Percentiles rank a stretch among this genome's conserved stretches.
phyloP scores from a whole-genome alignment of 495 filamentous ascomycete genomes.

The Trichoderma gamsii region DNA sequence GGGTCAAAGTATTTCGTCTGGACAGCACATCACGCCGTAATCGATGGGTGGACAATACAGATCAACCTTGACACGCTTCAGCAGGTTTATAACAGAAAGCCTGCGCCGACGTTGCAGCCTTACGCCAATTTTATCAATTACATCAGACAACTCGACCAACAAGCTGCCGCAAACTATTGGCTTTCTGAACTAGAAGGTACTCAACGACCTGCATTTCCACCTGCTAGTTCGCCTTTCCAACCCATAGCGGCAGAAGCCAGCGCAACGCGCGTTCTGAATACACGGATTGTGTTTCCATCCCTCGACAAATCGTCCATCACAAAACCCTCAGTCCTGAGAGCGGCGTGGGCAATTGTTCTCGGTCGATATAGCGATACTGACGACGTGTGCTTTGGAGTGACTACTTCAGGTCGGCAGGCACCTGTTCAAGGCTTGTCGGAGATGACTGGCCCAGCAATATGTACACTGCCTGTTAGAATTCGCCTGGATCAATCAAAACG shows the following conservation, averaged over 20 bases:
- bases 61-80: not conserved
- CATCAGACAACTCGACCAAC: not conserved
- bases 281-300: not conserved
- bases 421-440: not conserved
- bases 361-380: not conserved
- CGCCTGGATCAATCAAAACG: not conserved
- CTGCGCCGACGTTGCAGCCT: constrained; percentile 25
- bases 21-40: not conserved
- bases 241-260: not conserved
- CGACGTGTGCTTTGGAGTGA: not conserved
- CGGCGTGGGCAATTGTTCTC: not conserved
- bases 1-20: not conserved
- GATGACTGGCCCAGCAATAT: not conserved
- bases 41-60: constrained; percentile 11
- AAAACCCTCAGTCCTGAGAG: not conserved
- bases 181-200: not conserved
- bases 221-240: not conserved
- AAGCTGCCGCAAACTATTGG: not conserved
- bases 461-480: constrained; percentile 3
- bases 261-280: not conserved
- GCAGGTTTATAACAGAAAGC: not conserved
- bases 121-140: constrained; percentile 18
- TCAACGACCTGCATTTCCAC: constrained; percentile 8
- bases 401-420: constrained; percentile 1
- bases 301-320: not conserved